phyloP scores from a whole-genome alignment of 331 rosid genomes.

The Phaseolus coccineus region DNA sequence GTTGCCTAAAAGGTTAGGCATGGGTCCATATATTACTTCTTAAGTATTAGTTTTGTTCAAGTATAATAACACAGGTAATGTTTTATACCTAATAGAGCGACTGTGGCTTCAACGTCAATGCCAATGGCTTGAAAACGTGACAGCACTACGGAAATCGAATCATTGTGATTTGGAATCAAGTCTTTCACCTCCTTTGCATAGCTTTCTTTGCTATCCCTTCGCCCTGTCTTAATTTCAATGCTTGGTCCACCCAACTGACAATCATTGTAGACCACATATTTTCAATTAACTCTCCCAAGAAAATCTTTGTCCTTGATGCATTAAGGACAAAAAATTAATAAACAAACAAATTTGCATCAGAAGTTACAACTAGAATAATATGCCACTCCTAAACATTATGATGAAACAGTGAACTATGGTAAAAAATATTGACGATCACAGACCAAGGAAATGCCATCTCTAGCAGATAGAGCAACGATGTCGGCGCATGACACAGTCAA shows the following conservation, averaged over 20 bases:
- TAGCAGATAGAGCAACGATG: slow-evolving; percentile 83
- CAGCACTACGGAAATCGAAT: slow-evolving; percentile 64
- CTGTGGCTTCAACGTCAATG: slow-evolving; percentile 72
- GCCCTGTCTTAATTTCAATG: slow-evolving; percentile 76
- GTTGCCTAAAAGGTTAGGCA: slow-evolving; percentile 36
- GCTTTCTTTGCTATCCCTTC: slow-evolving; percentile 79
- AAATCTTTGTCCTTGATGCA: background rate
- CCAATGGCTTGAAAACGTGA: slow-evolving; percentile 77
- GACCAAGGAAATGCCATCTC: slow-evolving; percentile 76
- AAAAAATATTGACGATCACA: too few species aligned
- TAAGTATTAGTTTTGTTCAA: background rate
- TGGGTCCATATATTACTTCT: background rate
- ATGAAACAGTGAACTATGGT: too few species aligned
- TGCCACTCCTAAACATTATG: too few species aligned
- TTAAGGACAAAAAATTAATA: too few species aligned
- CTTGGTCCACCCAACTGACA: slow-evolving; percentile 80
- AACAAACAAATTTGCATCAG: too few species aligned
- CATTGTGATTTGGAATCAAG: slow-evolving; percentile 79
- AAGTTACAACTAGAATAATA: too few species aligned
- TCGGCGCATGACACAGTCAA: slow-evolving; percentile 89
- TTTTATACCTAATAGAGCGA: slow-evolving; percentile 77
- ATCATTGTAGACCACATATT: background rate
- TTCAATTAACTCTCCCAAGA: background rate
- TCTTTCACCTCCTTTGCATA: slow-evolving; percentile 50
- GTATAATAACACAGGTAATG: background rate